A percentile compares a stretch with the other conserved stretches of the same genome.
Conservation (phyloP, 768 basidiomycete species). For the Lactifluus piperatus region DNA sequence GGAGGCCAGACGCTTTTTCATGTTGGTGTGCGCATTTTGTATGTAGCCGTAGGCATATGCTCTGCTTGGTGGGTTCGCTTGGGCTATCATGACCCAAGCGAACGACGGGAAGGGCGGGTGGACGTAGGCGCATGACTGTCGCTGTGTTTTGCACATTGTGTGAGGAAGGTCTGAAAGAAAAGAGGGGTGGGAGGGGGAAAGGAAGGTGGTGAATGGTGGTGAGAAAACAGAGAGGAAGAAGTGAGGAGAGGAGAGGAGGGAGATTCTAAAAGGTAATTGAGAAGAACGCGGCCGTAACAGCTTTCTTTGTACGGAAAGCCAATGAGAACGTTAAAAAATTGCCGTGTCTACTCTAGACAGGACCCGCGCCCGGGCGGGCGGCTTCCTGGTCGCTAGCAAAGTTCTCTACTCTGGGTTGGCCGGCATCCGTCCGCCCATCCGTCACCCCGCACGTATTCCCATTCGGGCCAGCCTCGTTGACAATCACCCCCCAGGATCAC, state of each 20-base stretch:
- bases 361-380: background rate
- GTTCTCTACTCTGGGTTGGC: background rate
- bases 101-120: slow-evolving; percentile 14
- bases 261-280: background rate
- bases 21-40: background rate
- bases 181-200: background rate
- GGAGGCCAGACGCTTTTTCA: background rate
- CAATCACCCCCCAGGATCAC: background rate
- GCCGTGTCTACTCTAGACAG: background rate
- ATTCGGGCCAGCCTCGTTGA: background rate
- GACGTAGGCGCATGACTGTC: background rate
- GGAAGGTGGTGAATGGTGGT: background rate
- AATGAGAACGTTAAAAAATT: background rate
- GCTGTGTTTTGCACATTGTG: background rate
- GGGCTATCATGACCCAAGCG: slow-evolving; percentile 10
- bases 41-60: slow-evolving; percentile 7
- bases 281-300: background rate
- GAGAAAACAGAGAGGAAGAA: background rate
- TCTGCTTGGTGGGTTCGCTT: slow-evolving; percentile 2
- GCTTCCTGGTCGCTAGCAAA: background rate
- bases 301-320: background rate
- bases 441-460: background rate
- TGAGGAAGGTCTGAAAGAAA: background rate
- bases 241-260: too few species aligned
- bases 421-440: background rate